Conservation (phyloP, 2,329 filamentous ascomycete genomes). For the Emmonsiellopsis sp. region DNA sequence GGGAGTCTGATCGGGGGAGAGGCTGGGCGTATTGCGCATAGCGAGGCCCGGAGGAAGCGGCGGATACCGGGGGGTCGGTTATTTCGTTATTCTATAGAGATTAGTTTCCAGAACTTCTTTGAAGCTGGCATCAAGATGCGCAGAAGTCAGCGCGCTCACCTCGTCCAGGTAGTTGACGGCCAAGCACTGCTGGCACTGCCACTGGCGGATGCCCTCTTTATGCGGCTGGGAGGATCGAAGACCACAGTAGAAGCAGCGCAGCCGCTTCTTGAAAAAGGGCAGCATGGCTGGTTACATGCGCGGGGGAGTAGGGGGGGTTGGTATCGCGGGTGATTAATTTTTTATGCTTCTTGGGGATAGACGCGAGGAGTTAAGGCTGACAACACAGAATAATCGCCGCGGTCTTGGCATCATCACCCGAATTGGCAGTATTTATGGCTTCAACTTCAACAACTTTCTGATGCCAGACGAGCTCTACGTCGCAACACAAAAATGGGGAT, state of each 20-base stretch:
- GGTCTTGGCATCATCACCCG: not conserved
- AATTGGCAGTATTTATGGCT: not conserved
- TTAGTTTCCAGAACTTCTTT: conserved; percentile 2
- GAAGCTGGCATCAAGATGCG: conserved; percentile 14
- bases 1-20: conserved; percentile 38
- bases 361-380: conserved; percentile 1
- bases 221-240: conserved; percentile 53
- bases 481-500: no score
- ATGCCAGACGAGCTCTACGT: no score
- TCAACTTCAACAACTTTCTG: not conserved
- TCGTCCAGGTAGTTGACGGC: conserved; percentile 84
- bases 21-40: conserved; percentile 43
- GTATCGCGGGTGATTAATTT: not conserved
- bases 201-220: conserved; percentile 53
- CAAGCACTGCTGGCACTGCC: conserved; percentile 69
- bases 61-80: conserved; percentile 67
- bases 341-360: conserved; percentile 2
- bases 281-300: conserved; percentile 25
- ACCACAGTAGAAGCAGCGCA: conserved; percentile 80
- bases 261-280: conserved; percentile 33
- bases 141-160: conserved; percentile 41
- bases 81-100: conserved; percentile 67
- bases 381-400: conserved; percentile 3
- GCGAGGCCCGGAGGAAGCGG: conserved; percentile 34
- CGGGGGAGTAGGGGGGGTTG: not conserved